These are phyloP conservation scores for Arthrobotrys sphaeroides DNA, from an alignment of 2,329 filamentous ascomycete species.

Conservation along the genomic window DNA sequence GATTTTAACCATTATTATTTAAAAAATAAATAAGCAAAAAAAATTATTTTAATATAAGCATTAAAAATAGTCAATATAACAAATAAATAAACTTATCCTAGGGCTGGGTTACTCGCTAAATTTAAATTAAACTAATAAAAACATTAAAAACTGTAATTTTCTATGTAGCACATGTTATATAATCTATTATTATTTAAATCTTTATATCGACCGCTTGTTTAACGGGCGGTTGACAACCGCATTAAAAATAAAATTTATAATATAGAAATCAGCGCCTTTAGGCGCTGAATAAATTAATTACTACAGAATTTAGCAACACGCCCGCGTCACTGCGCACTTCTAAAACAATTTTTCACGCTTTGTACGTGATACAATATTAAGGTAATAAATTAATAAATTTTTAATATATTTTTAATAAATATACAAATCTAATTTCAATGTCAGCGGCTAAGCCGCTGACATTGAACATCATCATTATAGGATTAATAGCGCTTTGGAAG, in stretches of 20 bases:
- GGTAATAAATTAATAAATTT: conserved; percentile 22
- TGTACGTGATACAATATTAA: conserved; percentile 17
- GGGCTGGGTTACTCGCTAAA: background rate
- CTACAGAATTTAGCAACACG: background rate
- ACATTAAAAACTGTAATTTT: conserved; percentile 27
- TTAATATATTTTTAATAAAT: conserved; percentile 17
- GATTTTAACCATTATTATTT: too few relatives aligned
- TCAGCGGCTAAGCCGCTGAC: background rate
- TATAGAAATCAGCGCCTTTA: background rate
- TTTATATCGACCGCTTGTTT: background rate
- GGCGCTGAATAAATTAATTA: conserved; percentile 1
- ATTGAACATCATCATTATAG: conserved; percentile 32
- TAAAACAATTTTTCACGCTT: conserved; percentile 15
- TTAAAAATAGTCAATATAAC: conserved; percentile 33
- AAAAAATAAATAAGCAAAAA: background rate
- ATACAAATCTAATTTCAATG: background rate
- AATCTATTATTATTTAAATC: conserved; percentile 24
- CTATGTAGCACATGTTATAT: conserved; percentile 10
- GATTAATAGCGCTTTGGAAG: conserved; percentile 6
- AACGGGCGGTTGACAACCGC: background rate
- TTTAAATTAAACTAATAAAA: conserved; percentile 21
- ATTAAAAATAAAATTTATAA: conserved; percentile 7
- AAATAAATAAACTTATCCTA: conserved; percentile 15
- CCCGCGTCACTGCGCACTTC: background rate
- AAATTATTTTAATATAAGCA: conserved; percentile 26